Evolutionary conservation across 2,329 filamentous ascomycete genomes (phyloP).

Genomic region (Claviceps citrina): DNA sequence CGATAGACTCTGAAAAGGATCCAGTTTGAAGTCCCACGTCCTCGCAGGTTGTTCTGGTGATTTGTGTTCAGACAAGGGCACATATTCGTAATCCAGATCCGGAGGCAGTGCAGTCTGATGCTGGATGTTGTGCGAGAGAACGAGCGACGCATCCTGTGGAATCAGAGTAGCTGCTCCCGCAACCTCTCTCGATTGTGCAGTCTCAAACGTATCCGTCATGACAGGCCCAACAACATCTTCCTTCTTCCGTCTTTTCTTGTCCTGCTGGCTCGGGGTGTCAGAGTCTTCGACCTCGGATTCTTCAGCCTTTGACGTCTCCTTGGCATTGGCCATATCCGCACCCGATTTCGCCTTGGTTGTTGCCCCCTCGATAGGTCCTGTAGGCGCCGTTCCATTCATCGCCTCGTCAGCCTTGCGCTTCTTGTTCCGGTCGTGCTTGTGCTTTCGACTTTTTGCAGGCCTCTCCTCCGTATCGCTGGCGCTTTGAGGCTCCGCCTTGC

Average conservation of each 20-base stretch:
- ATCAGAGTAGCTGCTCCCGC: conserved; percentile 59
- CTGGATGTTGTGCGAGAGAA: conserved; percentile 92
- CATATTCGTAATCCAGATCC: conserved; percentile 83
- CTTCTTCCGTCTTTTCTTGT: conserved; percentile 50
- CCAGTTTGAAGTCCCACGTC: conserved; percentile 75
- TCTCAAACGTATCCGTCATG: conserved; percentile 86
- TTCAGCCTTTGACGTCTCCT: conserved; percentile 23
- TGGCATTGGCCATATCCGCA: conserved; percentile 27
- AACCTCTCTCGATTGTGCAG: conserved; percentile 82
- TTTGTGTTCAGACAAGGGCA: conserved; percentile 89
- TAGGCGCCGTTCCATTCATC: conserved; percentile 38
- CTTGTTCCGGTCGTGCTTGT: conserved; percentile 50
- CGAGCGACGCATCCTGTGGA: conserved; percentile 53
- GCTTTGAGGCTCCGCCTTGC: conserved; percentile 30
- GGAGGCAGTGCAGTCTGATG: conserved; percentile 93
- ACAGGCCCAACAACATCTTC: conserved; percentile 56
- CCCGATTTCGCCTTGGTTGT: too few species aligned
- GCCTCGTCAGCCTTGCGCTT: conserved; percentile 76
- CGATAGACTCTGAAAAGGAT: conserved; percentile 92
- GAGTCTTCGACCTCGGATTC: conserved; percentile 21
- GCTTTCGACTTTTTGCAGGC: conserved; percentile 35
- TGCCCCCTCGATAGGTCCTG: conserved; percentile 7
- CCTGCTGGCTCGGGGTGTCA: conserved; percentile 32
- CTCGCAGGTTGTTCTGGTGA: conserved; percentile 75
- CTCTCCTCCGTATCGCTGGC: conserved; percentile 28